Evolutionary conservation across 2,329 filamentous ascomycete species (phyloP), one percentile per base, ranked within the genome.

Genomic region (Pseudocercospora eumusae): DNA sequence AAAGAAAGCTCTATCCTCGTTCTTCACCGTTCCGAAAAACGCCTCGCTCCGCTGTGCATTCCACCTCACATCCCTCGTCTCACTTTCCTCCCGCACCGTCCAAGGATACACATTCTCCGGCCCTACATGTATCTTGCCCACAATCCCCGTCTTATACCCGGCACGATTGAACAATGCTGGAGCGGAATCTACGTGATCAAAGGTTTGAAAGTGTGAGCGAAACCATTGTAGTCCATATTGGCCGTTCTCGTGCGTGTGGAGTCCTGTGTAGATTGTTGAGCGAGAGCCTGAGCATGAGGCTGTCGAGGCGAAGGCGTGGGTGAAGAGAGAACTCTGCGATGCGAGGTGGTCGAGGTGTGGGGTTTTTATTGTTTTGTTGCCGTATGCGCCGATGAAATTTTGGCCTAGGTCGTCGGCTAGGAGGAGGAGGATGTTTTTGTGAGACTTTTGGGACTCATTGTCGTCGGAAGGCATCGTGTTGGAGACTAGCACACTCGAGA

Each of bases 51-150:
- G 72, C 23, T 77, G 76, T 0, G 80, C 78, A 7, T 76, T 72
- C 66, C 71, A 73, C 11, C 73, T 72, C 4, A 82, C 79, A 61
- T 84, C 76, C 10, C 81, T 74, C 3, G 71, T 81, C 4, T 72
- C 71, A 59, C 79, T 81, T 61, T 78, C 76, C 25, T 74, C 70
- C n/a, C 69, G 57, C 11, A 74, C 65, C 45, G 79, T 68, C 80
- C 80, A 83, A 0, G 78, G 77, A 60, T 81, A 82, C 0, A 73
- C 71, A 0, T 55, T 53, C 0, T 56, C 47, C 0, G 80, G 80
- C 0, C 79, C 79, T 10, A 83, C 81, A 52, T 83, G 81, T 0
- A 83, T 71, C 65, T 83, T 83, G 2, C 79, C 79, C 2, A 82
- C 68, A 21, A 83, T 78, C 0, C 79, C 80, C 0, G 80, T 83